Percentiles rank a stretch among this genome's conserved stretches.
phyloP scores from a whole-genome alignment of 78 protist genomes.

The Tieghemostelium lacteum region DNA sequence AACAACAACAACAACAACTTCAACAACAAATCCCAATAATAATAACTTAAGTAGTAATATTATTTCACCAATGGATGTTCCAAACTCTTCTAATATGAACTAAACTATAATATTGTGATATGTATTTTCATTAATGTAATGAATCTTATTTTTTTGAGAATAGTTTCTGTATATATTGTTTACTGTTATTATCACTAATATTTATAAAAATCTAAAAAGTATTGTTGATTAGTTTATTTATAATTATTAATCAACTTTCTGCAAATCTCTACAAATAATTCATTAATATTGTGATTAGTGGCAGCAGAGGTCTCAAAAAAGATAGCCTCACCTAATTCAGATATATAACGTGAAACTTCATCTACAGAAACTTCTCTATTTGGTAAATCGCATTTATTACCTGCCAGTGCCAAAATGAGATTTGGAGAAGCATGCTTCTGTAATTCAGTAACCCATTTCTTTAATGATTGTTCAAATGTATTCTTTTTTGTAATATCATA shows the following conservation, averaged over 20 bases:
- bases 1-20: too few relatives aligned
- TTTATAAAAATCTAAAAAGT: too few relatives aligned
- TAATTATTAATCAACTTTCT: constrained; percentile 38
- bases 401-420: constrained; percentile 64
- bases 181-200: too few relatives aligned
- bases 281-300: constrained; percentile 30
- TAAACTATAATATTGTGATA: too few relatives aligned
- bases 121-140: too few relatives aligned
- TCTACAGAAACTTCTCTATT: constrained; percentile 68
- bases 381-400: constrained; percentile 55
- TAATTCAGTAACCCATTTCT: constrained; percentile 71
- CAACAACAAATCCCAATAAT: too few relatives aligned
- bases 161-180: too few relatives aligned
- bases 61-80: too few relatives aligned
- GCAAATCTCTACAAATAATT: constrained; percentile 46
- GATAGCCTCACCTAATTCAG: constrained; percentile 58
- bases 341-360: constrained; percentile 56
- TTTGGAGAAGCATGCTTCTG: constrained; percentile 75
- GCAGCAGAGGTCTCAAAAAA: constrained; percentile 75
- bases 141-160: too few relatives aligned
- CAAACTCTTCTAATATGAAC: too few relatives aligned
- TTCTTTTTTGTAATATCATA: constrained; percentile 73
- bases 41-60: too few relatives aligned
- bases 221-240: constrained; percentile 13
- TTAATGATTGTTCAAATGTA: constrained; percentile 68